These are phyloP conservation scores for Nitzschia palea DNA, from an alignment of 108 stramenopile species.

Conservation along the genomic window DNA sequence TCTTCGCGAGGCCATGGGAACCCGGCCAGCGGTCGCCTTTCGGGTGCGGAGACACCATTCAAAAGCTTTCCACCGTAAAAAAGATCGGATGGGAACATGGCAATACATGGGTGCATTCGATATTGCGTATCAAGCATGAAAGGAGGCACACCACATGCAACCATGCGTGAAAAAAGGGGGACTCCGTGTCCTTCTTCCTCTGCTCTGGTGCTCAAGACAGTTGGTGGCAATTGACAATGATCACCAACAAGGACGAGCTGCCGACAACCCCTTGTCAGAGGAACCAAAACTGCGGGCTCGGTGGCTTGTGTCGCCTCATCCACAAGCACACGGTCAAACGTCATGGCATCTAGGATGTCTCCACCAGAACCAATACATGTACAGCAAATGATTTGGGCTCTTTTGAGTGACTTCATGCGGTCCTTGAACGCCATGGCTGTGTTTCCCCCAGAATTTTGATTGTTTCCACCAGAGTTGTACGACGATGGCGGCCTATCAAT, in stretches of 20 bases:
- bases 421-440: constrained; percentile 67
- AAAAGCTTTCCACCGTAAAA: constrained; percentile 89
- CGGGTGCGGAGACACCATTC: constrained; percentile 85
- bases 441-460: constrained; percentile 2
- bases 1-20: constrained; percentile 93
- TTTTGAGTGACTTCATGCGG: constrained; percentile 74
- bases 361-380: constrained; percentile 94
- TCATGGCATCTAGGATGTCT: constrained; percentile 84
- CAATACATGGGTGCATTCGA: constrained; percentile 93
- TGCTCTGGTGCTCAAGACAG: constrained; percentile 83
- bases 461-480: constrained; percentile 39
- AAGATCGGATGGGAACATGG: constrained; percentile 89
- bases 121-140: constrained; percentile 95
- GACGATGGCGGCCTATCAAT: constrained; percentile 77
- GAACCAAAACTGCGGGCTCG: constrained; percentile 90
- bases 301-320: constrained; percentile 95
- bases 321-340: constrained; percentile 89
- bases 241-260: constrained; percentile 96
- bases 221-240: constrained; percentile 95
- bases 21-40: constrained; percentile 81
- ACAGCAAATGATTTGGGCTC: constrained; percentile 93
- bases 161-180: constrained; percentile 88
- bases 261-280: constrained; percentile 87
- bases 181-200: constrained; percentile 89
- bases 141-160: constrained; percentile 86